Conservation (phyloP, 2,329 filamentous ascomycete species). For the Akanthomyces uredinophilus region DNA sequence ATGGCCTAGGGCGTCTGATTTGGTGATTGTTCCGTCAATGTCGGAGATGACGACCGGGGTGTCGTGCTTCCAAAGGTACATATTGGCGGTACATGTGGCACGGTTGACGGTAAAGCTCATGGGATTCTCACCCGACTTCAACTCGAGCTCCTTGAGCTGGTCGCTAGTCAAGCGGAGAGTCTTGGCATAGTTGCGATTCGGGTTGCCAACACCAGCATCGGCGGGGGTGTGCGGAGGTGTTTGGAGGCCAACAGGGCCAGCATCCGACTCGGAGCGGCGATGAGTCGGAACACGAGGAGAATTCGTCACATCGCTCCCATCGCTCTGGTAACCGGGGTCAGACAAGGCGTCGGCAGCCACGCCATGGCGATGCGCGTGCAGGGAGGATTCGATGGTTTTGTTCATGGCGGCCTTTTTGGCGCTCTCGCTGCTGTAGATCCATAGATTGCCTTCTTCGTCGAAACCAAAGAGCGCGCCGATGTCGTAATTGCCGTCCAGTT, state of each 20-base stretch:
- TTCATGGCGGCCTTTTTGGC: conserved; percentile 85
- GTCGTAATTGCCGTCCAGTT: conserved; percentile 91
- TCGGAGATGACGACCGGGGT: conserved; percentile 96
- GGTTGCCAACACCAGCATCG: conserved; percentile 61
- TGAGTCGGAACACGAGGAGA: conserved; percentile 45
- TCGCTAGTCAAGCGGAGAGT: conserved; percentile 92
- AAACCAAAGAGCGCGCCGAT: conserved; percentile 93
- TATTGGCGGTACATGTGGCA: conserved; percentile 83
- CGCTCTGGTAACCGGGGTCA: conserved; percentile 93
- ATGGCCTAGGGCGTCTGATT: conserved; percentile 90
- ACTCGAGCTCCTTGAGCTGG: conserved; percentile 78
- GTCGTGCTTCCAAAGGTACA: conserved; percentile 91
- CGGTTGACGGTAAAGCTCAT: conserved; percentile 97
- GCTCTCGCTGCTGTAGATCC: conserved; percentile 98
- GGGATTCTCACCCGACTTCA: conserved; percentile 81
- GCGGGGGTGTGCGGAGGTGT: conserved; percentile 68
- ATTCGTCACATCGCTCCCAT: conserved; percentile 61
- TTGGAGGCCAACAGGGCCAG: conserved; percentile 47
- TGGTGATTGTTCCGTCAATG: conserved; percentile 98
- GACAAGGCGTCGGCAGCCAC: conserved; percentile 75
- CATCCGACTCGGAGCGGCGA: conserved; percentile 63
- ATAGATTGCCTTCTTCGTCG: conserved; percentile 94
- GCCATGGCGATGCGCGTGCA: conserved; percentile 42
- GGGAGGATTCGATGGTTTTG: conserved; percentile 48
- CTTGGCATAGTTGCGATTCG: conserved; percentile 88